These are phyloP conservation scores for Cydonia oblonga DNA, from an alignment of 331 rosid species.

Conservation along the genomic window DNA sequence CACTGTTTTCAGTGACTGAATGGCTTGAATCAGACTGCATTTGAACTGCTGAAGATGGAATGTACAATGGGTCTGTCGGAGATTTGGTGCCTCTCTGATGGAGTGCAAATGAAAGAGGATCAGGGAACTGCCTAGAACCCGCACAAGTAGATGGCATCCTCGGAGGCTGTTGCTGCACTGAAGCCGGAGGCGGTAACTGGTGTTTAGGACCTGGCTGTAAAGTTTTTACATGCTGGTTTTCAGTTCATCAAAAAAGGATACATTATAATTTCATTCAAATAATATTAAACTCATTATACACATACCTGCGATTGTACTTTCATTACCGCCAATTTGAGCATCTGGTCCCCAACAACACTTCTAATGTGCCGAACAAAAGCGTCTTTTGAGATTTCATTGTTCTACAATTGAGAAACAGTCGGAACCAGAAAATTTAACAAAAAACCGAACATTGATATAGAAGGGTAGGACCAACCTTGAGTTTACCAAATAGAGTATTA, in stretches of 20 bases:
- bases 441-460: background rate
- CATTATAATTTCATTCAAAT: background rate
- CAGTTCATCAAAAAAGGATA: constrained; percentile 12
- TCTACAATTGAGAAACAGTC: constrained; percentile 27
- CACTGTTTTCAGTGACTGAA: constrained; percentile 27
- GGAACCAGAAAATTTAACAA: background rate
- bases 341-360: constrained; percentile 68
- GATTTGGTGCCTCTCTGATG: constrained; percentile 55
- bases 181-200: constrained; percentile 22
- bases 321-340: constrained; percentile 62
- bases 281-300: background rate
- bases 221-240: constrained; percentile 8
- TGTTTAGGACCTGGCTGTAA: constrained; percentile 30
- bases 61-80: constrained; percentile 34
- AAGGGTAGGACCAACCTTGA: constrained; percentile 45
- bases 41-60: constrained; percentile 41
- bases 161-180: constrained; percentile 35
- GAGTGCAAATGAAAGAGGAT: constrained; percentile 48
- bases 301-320: constrained; percentile 61
- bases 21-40: constrained; percentile 23
- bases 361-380: constrained; percentile 62
- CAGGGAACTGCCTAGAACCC: constrained; percentile 35
- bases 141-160: constrained; percentile 45
- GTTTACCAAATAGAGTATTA: constrained; percentile 52
- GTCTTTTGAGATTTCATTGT: constrained; percentile 71